Conservation (phyloP, 2,329 filamentous ascomycete species). For the Nannizzia gypsea region DNA sequence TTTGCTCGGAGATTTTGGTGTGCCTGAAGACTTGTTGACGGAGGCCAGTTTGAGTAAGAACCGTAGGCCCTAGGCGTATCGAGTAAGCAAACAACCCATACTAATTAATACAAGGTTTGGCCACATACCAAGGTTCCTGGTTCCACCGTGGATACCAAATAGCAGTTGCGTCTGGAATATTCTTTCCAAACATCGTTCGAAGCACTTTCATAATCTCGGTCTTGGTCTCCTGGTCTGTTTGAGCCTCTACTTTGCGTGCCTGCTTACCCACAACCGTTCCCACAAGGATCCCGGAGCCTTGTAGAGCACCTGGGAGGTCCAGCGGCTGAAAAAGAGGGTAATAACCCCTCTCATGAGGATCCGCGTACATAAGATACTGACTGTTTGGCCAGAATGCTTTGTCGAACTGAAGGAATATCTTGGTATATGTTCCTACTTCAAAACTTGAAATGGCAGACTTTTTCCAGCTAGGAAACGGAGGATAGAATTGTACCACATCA, state of each 20-base stretch:
- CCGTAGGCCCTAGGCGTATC: slow-evolving; percentile 35
- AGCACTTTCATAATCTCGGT: slow-evolving; percentile 47
- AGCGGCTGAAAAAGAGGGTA: slow-evolving; percentile 56
- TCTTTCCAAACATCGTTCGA: slow-evolving; percentile 48
- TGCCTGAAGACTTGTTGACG: slow-evolving; percentile 49
- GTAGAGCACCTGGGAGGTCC: slow-evolving; percentile 45
- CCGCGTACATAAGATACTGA: slow-evolving; percentile 45
- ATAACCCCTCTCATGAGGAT: slow-evolving; percentile 38
- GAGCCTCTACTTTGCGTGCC: slow-evolving; percentile 47
- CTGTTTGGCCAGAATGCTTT: slow-evolving; percentile 52
- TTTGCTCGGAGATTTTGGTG: slow-evolving; percentile 60
- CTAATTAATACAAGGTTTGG: not conserved
- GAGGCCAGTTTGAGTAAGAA: slow-evolving; percentile 58
- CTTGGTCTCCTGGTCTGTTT: slow-evolving; percentile 47
- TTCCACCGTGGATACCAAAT: slow-evolving; percentile 54
- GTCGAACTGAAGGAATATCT: slow-evolving; percentile 45
- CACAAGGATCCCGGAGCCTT: slow-evolving; percentile 54
- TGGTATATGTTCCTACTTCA: slow-evolving; percentile 60
- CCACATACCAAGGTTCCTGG: slow-evolving; percentile 30
- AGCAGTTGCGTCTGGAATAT: slow-evolving; percentile 47
- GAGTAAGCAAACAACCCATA: not conserved
- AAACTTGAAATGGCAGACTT: slow-evolving; percentile 51
- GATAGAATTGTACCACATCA: slow-evolving; percentile 46
- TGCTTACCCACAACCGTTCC: slow-evolving; percentile 49
- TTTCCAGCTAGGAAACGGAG: slow-evolving; percentile 52